Evolutionary conservation across 2,329 filamentous ascomycete species (phyloP), one percentile per base, ranked within the genome.

Genomic region (Aspergillus bombycis): DNA sequence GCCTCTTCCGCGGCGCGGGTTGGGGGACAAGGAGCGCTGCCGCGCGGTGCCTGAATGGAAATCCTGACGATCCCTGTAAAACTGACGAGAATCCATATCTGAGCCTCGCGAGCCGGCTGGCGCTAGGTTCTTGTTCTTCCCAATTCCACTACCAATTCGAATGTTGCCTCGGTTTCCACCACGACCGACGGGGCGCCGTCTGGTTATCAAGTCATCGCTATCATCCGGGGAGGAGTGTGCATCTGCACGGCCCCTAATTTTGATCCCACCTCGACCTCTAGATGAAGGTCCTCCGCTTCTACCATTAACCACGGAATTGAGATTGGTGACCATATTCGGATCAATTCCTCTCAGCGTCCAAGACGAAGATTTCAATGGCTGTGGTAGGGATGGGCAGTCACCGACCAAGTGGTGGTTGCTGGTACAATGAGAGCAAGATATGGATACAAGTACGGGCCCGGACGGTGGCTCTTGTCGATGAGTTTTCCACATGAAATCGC

Each of bases 401-500:
- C 80, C 80, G 9, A 81, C 68, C 5, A 82, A 70, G 69, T 83
- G 81, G 26, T 71, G 72, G 57, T 74, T 75, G 68, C 79, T 82
- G 36, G 75, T 74, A 68, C 81, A 83, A 60, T 77, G 71, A 34
- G 77, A 75, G 67, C 81, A 83, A 36, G 77, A 82, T 41, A 83
- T 73, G 36, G 80, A 82, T 16, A 82, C 75, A 12, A 72, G 71
- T 12, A 81, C 68, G 9, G 75, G 71, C 7, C 73, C 71, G 7
- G 70, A 60, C 10, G 70, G 62, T 9, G 66, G 62, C 30, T 71
- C 70, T 41, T 67, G 67, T 28, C 60, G 70, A 11, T 77, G 77
- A 14, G 78, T 70, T 62, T 79, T 78, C 88, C 88, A 92, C 28
- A 89, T 77, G 55, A 82, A 79, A 59, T 85, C 82, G 73, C 90